phyloP scores from a whole-genome alignment of 2,329 filamentous ascomycete genomes.

The Didymella glomerata region DNA sequence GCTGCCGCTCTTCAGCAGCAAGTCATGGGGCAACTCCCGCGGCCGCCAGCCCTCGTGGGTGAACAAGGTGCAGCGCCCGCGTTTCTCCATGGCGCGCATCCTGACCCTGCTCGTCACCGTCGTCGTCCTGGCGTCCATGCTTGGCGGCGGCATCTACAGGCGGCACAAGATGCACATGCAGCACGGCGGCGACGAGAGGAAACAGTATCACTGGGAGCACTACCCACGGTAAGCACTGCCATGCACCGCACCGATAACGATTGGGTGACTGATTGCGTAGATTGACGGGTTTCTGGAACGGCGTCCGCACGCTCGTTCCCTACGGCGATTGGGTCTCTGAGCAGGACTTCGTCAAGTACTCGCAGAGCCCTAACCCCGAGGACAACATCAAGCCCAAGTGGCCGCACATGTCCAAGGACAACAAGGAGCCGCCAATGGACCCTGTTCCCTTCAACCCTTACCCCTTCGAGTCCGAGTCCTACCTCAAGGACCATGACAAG shows the following conservation, averaged over 20 bases:
- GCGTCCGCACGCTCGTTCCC: slow-evolving; percentile 57
- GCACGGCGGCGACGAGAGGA: slow-evolving; percentile 45
- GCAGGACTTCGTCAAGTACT: slow-evolving; percentile 55
- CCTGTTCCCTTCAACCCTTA: slow-evolving; percentile 58
- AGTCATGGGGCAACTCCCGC: slow-evolving; percentile 46
- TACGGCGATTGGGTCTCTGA: slow-evolving; percentile 54
- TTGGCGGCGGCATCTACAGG: slow-evolving; percentile 54
- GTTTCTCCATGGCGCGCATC: slow-evolving; percentile 54
- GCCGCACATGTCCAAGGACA: slow-evolving; percentile 46
- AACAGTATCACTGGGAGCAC: slow-evolving; percentile 57
- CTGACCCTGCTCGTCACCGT: slow-evolving; percentile 53
- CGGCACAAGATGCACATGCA: slow-evolving; percentile 47
- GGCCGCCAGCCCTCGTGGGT: slow-evolving; percentile 49
- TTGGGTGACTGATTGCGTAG: slow-evolving; percentile 30
- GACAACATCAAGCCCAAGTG: slow-evolving; percentile 51
- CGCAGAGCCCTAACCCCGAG: slow-evolving; percentile 49
- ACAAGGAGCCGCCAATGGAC: slow-evolving; percentile 50
- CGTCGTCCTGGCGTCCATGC: slow-evolving; percentile 53
- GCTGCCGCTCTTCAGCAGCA: slow-evolving; percentile 50
- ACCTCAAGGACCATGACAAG: slow-evolving; percentile 59
- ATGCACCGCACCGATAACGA: neutral
- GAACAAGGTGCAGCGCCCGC: slow-evolving; percentile 52
- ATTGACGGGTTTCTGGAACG: slow-evolving; percentile 59
- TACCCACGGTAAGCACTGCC: slow-evolving; percentile 51
- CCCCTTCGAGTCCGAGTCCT: slow-evolving; percentile 54